Evolutionary conservation across 805 yeast species (phyloP).

Genomic region (Candida maltosa): DNA sequence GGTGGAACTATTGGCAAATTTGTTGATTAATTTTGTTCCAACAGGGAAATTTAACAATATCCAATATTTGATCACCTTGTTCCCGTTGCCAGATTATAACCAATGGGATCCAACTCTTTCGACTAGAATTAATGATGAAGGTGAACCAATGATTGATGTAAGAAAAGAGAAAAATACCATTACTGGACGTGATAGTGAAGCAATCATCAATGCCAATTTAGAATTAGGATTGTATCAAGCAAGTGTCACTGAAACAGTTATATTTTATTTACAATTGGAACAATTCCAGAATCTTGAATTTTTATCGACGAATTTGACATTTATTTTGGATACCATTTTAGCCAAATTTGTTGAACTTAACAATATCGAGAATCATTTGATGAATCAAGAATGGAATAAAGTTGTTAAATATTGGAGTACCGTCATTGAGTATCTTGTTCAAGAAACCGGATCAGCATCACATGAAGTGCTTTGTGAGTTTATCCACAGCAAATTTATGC

Average conservation of each 20-base stretch:
- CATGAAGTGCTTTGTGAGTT: slow-evolving; percentile 35
- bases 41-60: slow-evolving; percentile 34
- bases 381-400: slow-evolving; percentile 30
- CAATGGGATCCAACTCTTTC: slow-evolving; percentile 25
- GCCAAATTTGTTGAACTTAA: slow-evolving; percentile 25
- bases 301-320: slow-evolving; percentile 22
- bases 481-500: slow-evolving; percentile 24
- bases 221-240: slow-evolving; percentile 22
- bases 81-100: slow-evolving; percentile 28
- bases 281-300: slow-evolving; percentile 38
- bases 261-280: slow-evolving; percentile 37
- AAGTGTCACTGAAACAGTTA: slow-evolving; percentile 30
- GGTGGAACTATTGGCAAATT: slow-evolving; percentile 31
- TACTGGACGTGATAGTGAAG: slow-evolving; percentile 23
- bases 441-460: slow-evolving; percentile 34
- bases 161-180: slow-evolving; percentile 20
- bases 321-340: slow-evolving; percentile 28
- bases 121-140: slow-evolving; percentile 15
- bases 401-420: slow-evolving; percentile 25
- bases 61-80: slow-evolving; percentile 31
- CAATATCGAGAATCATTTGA: slow-evolving; percentile 21
- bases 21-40: slow-evolving; percentile 34
- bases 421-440: slow-evolving; percentile 26
- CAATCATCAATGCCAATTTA: slow-evolving; percentile 17
- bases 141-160: slow-evolving; percentile 12